A percentile compares a stretch with the other conserved stretches of the same genome.
Conservation (phyloP, 495 filamentous ascomycete genomes). For the Collariella sp. region DNA sequence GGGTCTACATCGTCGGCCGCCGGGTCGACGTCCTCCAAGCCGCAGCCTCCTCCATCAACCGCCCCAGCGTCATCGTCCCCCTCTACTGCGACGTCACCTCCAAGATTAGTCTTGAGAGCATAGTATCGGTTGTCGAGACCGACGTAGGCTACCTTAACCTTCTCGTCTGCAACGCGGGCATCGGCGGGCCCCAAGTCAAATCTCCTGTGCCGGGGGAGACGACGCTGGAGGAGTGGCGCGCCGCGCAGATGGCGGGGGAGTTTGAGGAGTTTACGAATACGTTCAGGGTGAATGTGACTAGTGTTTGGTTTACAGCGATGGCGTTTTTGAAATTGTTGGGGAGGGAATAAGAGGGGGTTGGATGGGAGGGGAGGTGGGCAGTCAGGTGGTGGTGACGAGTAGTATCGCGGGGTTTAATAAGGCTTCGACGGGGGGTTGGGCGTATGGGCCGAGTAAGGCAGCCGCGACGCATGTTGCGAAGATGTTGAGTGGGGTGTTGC, state of each 20-base stretch:
- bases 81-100: slow-evolving; percentile 59
- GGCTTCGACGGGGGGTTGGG: slow-evolving; percentile 45
- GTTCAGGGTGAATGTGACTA: slow-evolving; percentile 51
- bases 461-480: slow-evolving; percentile 57
- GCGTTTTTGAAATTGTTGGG: slow-evolving; percentile 57
- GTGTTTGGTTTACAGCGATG: slow-evolving; percentile 54
- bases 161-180: slow-evolving; percentile 59
- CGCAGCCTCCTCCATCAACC: slow-evolving; percentile 34
- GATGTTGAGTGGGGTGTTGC: slow-evolving; percentile 45
- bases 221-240: slow-evolving; percentile 45
- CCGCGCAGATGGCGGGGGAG: slow-evolving; percentile 41
- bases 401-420: slow-evolving; percentile 55
- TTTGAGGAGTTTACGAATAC: slow-evolving; percentile 52
- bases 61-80: slow-evolving; percentile 44
- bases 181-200: slow-evolving; percentile 44
- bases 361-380: slow-evolving; percentile 15
- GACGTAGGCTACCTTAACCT: slow-evolving; percentile 55
- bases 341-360: slow-evolving; percentile 44
- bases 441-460: slow-evolving; percentile 56
- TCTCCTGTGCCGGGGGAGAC: slow-evolving; percentile 21
- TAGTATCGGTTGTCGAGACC: slow-evolving; percentile 43
- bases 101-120: slow-evolving; percentile 47
- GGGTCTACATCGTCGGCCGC: slow-evolving; percentile 67
- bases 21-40: slow-evolving; percentile 47
- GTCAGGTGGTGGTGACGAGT: slow-evolving; percentile 57